phyloP scores from a whole-genome alignment of 306 rosid genomes.

The Lupinus albus region DNA sequence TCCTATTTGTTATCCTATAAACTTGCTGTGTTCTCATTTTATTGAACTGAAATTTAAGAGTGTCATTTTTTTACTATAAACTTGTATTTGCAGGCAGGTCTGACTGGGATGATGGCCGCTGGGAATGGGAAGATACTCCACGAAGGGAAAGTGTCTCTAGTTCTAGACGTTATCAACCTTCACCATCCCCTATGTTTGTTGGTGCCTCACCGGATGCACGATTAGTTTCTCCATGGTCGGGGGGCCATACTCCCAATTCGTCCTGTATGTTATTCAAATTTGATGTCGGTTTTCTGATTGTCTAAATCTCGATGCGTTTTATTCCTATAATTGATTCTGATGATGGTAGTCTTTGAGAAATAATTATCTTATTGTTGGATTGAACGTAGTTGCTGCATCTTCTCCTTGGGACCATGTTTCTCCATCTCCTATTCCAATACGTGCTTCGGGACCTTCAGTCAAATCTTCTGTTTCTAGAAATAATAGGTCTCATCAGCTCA shows the following conservation, averaged over 20 bases:
- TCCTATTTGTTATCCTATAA: constrained; percentile 28
- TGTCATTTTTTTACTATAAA: not conserved
- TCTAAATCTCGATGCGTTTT: constrained; percentile 6
- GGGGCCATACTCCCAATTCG: constrained; percentile 74
- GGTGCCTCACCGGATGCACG: constrained; percentile 98
- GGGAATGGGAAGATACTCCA: constrained; percentile 99
- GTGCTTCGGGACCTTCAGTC: constrained; percentile 82
- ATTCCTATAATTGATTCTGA: constrained; percentile 34
- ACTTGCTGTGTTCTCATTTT: constrained; percentile 10
- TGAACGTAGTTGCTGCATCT: constrained; percentile 59
- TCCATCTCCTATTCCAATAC: constrained; percentile 92
- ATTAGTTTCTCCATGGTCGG: constrained; percentile 93
- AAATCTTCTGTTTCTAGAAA: constrained; percentile 64
- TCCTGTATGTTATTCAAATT: constrained; percentile 55
- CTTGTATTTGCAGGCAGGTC: constrained; percentile 65
- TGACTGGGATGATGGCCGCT: constrained; percentile 92
- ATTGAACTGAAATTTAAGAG: constrained; percentile 26
- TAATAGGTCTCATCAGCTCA: constrained; percentile 64
- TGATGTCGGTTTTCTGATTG: not conserved
- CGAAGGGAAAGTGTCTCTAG: constrained; percentile 64
- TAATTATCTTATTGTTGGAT: constrained; percentile 37
- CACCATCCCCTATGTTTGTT: constrained; percentile 86
- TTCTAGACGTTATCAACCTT: constrained; percentile 78
- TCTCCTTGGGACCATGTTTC: constrained; percentile 96
- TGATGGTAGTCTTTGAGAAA: constrained; percentile 28